Conservation (phyloP, 228 moss, liverwort and hornwort genomes). For the Sphagnum fallax region DNA sequence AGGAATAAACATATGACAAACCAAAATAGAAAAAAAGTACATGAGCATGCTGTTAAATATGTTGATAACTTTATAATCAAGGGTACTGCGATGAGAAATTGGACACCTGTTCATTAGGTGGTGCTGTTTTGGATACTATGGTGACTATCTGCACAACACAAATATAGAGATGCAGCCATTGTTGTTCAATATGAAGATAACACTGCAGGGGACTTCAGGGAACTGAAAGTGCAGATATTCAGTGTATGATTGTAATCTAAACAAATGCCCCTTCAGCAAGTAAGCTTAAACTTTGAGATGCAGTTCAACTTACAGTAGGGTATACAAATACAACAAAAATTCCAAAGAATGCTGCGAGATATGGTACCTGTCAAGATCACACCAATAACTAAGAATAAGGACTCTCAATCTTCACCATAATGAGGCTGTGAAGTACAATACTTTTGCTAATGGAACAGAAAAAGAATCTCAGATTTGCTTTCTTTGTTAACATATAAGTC, state of each 20-base stretch:
- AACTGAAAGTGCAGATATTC: too few species aligned
- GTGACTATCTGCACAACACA: background rate
- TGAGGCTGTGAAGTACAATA: too few species aligned
- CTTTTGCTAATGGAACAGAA: too few species aligned
- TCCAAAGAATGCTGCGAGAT: background rate
- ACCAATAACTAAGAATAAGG: background rate
- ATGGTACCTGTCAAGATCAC: background rate
- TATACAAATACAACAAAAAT: conserved; percentile 1
- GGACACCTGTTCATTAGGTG: conserved; percentile 1
- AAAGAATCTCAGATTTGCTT: too few species aligned
- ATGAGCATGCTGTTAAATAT: background rate
- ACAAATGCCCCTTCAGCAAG: background rate
- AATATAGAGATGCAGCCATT: background rate
- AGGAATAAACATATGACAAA: too few species aligned
- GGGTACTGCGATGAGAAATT: too few species aligned
- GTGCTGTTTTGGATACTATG: conserved; percentile 2
- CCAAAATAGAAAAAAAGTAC: background rate
- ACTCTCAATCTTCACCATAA: too few species aligned
- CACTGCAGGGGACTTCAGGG: too few species aligned
- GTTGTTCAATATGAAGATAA: background rate
- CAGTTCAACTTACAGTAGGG: background rate
- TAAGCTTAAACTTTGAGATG: background rate
- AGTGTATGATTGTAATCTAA: too few species aligned
- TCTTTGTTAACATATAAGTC: background rate
- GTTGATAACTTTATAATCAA: background rate